Base-by-base conservation (phyloP, 139 green algal species). In the Coccomyxa sp. region DNA sequence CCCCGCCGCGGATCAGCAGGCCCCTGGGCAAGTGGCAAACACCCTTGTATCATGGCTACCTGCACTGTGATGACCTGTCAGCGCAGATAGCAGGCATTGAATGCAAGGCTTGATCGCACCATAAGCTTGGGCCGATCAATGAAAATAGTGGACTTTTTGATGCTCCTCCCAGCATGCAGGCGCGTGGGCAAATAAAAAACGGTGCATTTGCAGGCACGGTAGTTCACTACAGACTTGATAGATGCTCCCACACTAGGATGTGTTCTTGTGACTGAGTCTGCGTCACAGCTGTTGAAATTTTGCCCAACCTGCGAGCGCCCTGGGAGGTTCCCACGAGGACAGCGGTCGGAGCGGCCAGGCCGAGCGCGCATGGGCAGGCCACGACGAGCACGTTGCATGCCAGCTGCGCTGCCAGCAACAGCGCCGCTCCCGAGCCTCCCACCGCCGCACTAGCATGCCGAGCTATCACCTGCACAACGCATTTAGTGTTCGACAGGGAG, bases 381-480 rank as follows among this genome's bases (percentile, higher is more conserved):
- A 97, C 94, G 17, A 98, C 95, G 83, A 98, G 90, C 82, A 98
- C 96, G 83, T 95, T 97, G 90, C 91, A 96, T 0, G 95, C 95
- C 85, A 98, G 91, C 89, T 97, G 95, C 66, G 92, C 66, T 67
- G 81, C 86, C 23, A 98, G 88, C 82, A 97, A 88, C 31, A 96
- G 84, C 15, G 79, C 83, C 10, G 84, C 84, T 18, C 76, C 80
- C 66, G 15, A 82, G 18, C 63, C 67, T 27, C n/a, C 82, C 28
- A 78, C 82, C 57, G 31, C 51, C 17, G 51, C 76, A 16, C 45
- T 75, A 59, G 59, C 80, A 31, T 80, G 66, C 59, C 75, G 80
- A 13, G 83, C 86, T 82, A 91, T 45, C 18, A 91, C 88, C 84
- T 91, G 86, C 67, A 74, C 3, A 1, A 31, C 28, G 28, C 14